Evolutionary conservation across 495 filamentous ascomycete genomes (phyloP), one percentile per base, ranked within the genome.

Genomic region (Thozetella sp.): DNA sequence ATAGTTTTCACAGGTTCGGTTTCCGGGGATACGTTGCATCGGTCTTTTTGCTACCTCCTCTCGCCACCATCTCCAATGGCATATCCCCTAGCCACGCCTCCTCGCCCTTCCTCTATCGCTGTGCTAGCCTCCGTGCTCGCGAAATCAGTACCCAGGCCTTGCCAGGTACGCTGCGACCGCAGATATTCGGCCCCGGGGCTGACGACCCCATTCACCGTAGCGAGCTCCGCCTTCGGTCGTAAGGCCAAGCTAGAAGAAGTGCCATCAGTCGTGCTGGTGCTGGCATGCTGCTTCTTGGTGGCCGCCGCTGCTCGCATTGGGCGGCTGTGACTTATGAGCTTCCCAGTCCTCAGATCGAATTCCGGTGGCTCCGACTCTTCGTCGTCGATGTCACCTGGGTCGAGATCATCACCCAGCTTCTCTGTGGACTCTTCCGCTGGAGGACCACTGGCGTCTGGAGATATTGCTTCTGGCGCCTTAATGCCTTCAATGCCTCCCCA

Each of bases 161-260:
- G 90, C 95, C 95, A 99, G 6, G 90, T 96, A 57, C 95, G 74
- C 65, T 93, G 89, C 12, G 87, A 89, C 45, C 86, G 83, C 58
- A 99, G 71, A 66, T 85, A 97, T 73, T 97, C 90, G 3, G 96
- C 95, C 1, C 90, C 95, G 2, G 96, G 96, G 23, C 93, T 97
- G n/a, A 88, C 77, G 0, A 91, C 83, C 4, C 90, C 89, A 40
- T 93, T 93, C 40, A 96, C 82, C 34, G 83, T 83, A 2, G 90
- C 88, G 40, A 99, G 55, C 61, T 94, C 90, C 15, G 82, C 82
- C 61, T 86, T 90, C 37, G 84, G 77, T 50, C 91, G 82, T 63
- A 82, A 77, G 0, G 84, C 77, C 30, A 94, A 71, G 1, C 85
- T 78, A 0, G 65, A 55, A 4, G 59, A 62, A 10, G 37, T 63